phyloP scores from a whole-genome alignment of 164 flowering plant species.

The Protea cynaroides region DNA sequence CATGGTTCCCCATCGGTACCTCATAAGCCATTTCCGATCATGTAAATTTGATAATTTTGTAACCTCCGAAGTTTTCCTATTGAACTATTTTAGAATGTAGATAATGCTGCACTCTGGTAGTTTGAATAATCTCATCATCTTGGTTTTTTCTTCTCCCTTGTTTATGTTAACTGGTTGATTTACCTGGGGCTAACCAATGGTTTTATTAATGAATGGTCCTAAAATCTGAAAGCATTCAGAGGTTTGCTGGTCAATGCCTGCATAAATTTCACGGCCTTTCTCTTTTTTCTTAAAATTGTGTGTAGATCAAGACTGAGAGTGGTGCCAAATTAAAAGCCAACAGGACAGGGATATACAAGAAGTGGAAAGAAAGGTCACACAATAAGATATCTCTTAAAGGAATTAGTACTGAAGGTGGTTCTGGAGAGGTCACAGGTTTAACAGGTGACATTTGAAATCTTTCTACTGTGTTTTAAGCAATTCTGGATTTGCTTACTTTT shows the following conservation, averaged over 20 bases:
- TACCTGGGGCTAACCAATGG: background rate
- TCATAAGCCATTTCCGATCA: too few relatives aligned
- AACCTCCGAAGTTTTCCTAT: background rate
- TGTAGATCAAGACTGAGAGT: slow-evolving; percentile 78
- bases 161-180: background rate
- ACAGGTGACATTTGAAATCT: slow-evolving; percentile 31
- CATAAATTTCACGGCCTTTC: background rate
- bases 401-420: slow-evolving; percentile 29
- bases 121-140: background rate
- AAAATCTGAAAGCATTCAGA: background rate
- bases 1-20: too few relatives aligned
- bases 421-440: slow-evolving; percentile 26
- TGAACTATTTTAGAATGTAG: background rate
- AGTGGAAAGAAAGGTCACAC: slow-evolving; percentile 80
- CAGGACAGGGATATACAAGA: slow-evolving; percentile 88
- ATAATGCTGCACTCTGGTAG: background rate
- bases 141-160: background rate
- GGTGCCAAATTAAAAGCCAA: slow-evolving; percentile 67
- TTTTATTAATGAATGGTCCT: background rate
- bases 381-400: slow-evolving; percentile 52
- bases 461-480: background rate
- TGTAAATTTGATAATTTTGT: too few relatives aligned
- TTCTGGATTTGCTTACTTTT: background rate
- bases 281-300: background rate
- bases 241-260: background rate